Conservation (phyloP, 2,329 filamentous ascomycete genomes). For the Botrytis pseudocinerea region DNA sequence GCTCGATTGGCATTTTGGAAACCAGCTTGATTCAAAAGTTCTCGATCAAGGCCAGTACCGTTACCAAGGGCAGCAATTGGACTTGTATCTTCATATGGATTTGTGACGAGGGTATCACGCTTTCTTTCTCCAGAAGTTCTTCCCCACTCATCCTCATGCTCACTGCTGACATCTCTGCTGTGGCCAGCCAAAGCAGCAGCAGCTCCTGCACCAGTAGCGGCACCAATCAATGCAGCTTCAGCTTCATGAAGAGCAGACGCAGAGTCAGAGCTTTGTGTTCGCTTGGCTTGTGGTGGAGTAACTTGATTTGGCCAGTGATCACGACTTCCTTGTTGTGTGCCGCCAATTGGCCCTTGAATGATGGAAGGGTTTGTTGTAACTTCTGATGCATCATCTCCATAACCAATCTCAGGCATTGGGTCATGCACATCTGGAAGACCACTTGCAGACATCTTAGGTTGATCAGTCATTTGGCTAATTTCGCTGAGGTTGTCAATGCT, state of each 20-base stretch:
- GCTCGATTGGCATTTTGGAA: conserved; percentile 43
- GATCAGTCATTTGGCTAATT: conserved; percentile 41
- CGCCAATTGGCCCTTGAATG: conserved; percentile 69
- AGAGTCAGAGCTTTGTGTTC: conserved; percentile 28
- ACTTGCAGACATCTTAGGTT: conserved; percentile 63
- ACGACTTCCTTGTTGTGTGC: conserved; percentile 33
- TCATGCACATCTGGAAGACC: conserved; percentile 68
- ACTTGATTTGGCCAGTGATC: conserved; percentile 58
- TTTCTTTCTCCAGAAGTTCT: conserved; percentile 63
- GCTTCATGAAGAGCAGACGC: conserved; percentile 38
- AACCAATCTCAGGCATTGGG: conserved; percentile 76
- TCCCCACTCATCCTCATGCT: conserved; percentile 65
- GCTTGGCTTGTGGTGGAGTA: conserved; percentile 47
- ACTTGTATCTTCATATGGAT: conserved; percentile 66
- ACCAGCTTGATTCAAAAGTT: conserved; percentile 46
- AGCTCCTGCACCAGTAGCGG: conserved; percentile 56
- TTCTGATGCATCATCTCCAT: conserved; percentile 60
- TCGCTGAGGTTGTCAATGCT: conserved; percentile 59
- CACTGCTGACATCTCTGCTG: conserved; percentile 55
- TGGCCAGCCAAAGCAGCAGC: conserved; percentile 54
- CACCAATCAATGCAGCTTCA: conserved; percentile 45
- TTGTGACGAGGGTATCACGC: conserved; percentile 65
- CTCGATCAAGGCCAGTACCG: conserved; percentile 42
- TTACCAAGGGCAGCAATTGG: conserved; percentile 52
- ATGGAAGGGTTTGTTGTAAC: conserved; percentile 83